These are phyloP conservation scores for Sclerotinia borealis DNA, from an alignment of 2,329 filamentous ascomycete genomes.

Conservation along the genomic window DNA sequence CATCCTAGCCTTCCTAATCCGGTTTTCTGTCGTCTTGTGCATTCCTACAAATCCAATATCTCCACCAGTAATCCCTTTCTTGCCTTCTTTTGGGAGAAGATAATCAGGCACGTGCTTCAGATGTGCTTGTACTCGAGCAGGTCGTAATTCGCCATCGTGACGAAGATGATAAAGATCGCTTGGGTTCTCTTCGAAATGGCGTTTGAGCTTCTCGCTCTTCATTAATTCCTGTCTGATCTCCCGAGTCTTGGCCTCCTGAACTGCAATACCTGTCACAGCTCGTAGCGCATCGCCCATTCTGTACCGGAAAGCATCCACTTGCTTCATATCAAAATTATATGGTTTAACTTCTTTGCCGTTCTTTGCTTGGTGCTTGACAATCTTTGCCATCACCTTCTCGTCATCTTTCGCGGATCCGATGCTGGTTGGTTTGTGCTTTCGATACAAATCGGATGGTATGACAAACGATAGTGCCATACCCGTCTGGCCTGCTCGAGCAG, in stretches of 20 bases:
- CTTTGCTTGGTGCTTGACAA: conserved; percentile 72
- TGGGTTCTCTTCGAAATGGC: conserved; percentile 96
- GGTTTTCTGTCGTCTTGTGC: conserved; percentile 46
- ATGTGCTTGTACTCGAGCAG: conserved; percentile 79
- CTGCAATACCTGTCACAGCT: conserved; percentile 80
- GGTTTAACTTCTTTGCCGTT: conserved; percentile 76
- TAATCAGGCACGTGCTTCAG: conserved; percentile 94
- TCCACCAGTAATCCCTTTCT: conserved; percentile 57
- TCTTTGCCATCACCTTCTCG: conserved; percentile 75
- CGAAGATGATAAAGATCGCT: conserved; percentile 79
- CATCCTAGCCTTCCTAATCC: conserved; percentile 35
- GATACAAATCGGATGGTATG: conserved; percentile 71
- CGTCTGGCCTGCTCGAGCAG: conserved; percentile 81
- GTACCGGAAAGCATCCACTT: conserved; percentile 91
- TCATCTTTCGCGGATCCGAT: conserved; percentile 72
- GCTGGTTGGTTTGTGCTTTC: conserved; percentile 84
- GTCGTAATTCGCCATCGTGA: conserved; percentile 82
- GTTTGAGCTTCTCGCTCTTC: conserved; percentile 88
- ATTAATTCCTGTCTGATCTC: conserved; percentile 86
- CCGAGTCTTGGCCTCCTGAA: conserved; percentile 81
- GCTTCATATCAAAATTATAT: conserved; percentile 91
- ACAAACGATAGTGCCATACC: conserved; percentile 97
- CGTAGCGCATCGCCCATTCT: conserved; percentile 88
- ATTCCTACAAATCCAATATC: conserved; percentile 73
- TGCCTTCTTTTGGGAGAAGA: conserved; percentile 70